phyloP scores from a whole-genome alignment of 176 grass and related monocot species.

The Lolium rigidum region DNA sequence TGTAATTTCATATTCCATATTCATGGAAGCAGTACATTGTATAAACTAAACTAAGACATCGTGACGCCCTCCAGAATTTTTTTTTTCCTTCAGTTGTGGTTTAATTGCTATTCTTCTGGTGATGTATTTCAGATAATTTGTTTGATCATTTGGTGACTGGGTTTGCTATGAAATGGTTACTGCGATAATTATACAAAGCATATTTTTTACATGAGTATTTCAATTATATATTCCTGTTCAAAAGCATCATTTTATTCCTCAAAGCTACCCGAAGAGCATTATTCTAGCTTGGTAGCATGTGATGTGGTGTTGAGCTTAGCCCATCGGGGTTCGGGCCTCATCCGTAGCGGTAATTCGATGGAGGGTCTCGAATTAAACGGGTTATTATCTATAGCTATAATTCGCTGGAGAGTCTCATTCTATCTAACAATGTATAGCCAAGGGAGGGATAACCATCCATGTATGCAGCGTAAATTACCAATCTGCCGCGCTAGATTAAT shows the following conservation, averaged over 20 bases:
- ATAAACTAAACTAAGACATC: slow-evolving; percentile 8
- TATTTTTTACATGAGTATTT: neutral
- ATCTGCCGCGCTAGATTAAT: neutral
- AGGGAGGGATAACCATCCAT: neutral
- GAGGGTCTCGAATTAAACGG: too few species aligned
- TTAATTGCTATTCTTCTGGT: neutral
- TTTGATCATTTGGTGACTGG: too few species aligned
- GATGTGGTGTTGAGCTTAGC: too few species aligned
- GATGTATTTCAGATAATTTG: neutral
- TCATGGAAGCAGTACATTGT: slow-evolving; percentile 3
- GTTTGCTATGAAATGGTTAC: slow-evolving; percentile 13
- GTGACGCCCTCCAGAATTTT: too few species aligned
- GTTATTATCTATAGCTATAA: too few species aligned
- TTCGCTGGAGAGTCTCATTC: too few species aligned
- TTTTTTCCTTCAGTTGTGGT: neutral
- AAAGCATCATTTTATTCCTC: neutral
- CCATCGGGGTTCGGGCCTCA: too few species aligned
- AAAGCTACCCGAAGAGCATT: neutral
- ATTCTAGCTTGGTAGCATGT: neutral
- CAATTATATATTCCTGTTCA: neutral
- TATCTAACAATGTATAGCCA: too few species aligned
- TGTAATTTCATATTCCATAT: slow-evolving; percentile 22
- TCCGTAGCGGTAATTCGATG: too few species aligned
- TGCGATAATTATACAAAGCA: neutral
- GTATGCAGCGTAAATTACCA: slow-evolving; percentile 44